Conservation (phyloP, 106 monocot genomes). For the Dendrobium nobile region DNA sequence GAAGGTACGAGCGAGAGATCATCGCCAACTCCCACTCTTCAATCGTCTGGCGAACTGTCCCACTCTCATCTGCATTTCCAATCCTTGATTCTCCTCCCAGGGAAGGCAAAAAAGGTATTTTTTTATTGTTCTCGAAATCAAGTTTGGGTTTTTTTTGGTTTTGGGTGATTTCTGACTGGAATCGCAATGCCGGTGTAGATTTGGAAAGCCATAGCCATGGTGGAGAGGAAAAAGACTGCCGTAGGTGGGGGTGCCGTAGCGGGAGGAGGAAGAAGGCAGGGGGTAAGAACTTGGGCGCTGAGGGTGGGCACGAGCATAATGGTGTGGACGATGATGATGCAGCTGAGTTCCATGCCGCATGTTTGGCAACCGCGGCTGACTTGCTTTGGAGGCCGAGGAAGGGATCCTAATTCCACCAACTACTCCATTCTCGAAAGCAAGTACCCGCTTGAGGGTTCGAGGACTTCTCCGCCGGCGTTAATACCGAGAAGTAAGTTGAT, state of each 20-base stretch:
- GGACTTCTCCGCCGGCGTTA: background rate
- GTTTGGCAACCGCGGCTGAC: constrained; percentile 4
- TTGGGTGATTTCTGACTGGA: background rate
- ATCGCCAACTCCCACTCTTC: constrained; percentile 3
- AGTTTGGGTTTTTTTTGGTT: background rate
- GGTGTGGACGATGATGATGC: constrained; percentile 7
- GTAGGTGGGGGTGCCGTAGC: background rate
- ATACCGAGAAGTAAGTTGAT: constrained; percentile 6
- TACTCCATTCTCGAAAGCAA: constrained; percentile 8
- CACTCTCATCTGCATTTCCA: background rate
- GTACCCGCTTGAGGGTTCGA: background rate
- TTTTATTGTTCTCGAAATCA: background rate
- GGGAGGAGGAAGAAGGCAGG: constrained; percentile 2
- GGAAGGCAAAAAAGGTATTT: background rate
- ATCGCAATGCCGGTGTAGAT: constrained; percentile 6
- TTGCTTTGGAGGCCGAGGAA: background rate
- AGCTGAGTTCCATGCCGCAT: constrained; percentile 6
- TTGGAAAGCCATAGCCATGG: background rate
- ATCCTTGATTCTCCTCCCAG: background rate
- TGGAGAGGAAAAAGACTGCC: background rate
- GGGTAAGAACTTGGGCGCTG: constrained; percentile 1
- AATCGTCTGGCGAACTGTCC: constrained; percentile 2
- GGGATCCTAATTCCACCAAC: constrained; percentile 6
- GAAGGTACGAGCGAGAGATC: background rate
- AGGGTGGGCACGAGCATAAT: constrained; percentile 8